Evolutionary conservation across 805 yeast species (phyloP), one percentile per base, ranked within the genome.

Genomic region (Alloascoidea hylecoeti): DNA sequence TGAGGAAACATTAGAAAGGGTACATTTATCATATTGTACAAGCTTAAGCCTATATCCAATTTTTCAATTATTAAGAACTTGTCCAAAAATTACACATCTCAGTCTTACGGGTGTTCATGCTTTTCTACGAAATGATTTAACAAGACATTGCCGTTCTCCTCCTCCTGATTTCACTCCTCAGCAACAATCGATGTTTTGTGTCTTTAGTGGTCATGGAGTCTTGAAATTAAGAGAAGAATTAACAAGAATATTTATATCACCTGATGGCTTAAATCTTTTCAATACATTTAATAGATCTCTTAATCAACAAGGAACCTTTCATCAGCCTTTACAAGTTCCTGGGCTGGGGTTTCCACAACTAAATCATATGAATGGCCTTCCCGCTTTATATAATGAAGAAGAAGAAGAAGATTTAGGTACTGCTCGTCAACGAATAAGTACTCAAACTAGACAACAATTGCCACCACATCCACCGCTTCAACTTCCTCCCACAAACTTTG

Each of bases 121-220:
- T n/a, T 89, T 92, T 59, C 66, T 89, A 52, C 69, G 95, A 42
- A 68, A 78, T 5, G 96, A 89, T 50, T 75, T 89, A 36, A 80
- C 89, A 0, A 75, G 72, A 46, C 88, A 75, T 56, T 88, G 96
- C 55, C 77, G 97, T 18, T 82, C 78, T 4, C 92, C 97, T 1
- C 97, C 98, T 3, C 74, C 81, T 9, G 96, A 86, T 49, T 88
- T 92, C 55, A 88, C 79, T 38, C 82, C 78, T 40, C 79, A 79
- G 49, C 98, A 92, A 56, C 77, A 78, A 45, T 70, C 77, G 15
- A 68, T 82, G 36, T 89, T 92, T 51, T 89, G 97, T 60, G 98
- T 89, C 9, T 92, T 86, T 52, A 78, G 89, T 23, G 97, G 97
- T 1, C 73, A 72, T 42, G 96, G 96, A 4, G 95, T 92, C n/a